These are phyloP conservation scores for Westerdykella sp. DNA, from an alignment of 2,329 filamentous ascomycete species.

Conservation along the genomic window DNA sequence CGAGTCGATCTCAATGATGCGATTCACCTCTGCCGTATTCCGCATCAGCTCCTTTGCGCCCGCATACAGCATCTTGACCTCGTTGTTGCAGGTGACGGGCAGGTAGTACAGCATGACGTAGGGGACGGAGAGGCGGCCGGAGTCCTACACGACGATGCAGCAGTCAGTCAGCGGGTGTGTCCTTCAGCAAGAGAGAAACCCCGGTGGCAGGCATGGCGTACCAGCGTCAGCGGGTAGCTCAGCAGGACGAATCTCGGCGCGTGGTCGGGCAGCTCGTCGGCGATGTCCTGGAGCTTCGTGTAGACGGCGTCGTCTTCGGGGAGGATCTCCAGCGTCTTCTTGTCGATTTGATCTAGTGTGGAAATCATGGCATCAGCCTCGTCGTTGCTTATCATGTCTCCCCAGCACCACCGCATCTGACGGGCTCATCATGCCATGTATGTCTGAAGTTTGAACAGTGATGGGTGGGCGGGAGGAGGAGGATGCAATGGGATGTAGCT, in stretches of 20 bases:
- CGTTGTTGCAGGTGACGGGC: conserved; percentile 81
- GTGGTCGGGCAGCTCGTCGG: conserved; percentile 87
- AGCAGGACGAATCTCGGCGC: conserved; percentile 83
- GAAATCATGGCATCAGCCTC: conserved; percentile 29
- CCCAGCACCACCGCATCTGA: conserved; percentile 1
- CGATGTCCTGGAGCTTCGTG: conserved; percentile 70
- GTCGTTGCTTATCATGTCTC: background rate
- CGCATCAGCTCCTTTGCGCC: conserved; percentile 94
- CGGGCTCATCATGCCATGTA: background rate
- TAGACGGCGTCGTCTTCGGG: conserved; percentile 79
- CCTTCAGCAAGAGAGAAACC: conserved; percentile 5
- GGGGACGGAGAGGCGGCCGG: conserved; percentile 78
- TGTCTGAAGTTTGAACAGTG: background rate
- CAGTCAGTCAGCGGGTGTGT: too few relatives aligned
- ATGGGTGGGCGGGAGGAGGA: conserved; percentile 2
- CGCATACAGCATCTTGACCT: conserved; percentile 88
- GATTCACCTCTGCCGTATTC: conserved; percentile 83
- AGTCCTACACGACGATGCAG: conserved; percentile 63
- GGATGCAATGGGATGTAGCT: conserved; percentile 2
- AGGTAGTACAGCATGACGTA: conserved; percentile 96
- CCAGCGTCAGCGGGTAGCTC: conserved; percentile 83
- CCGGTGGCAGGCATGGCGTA: too few relatives aligned
- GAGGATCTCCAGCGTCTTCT: conserved; percentile 81
- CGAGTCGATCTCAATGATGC: conserved; percentile 76
- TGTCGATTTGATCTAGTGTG: conserved; percentile 75